Evolutionary conservation across 805 yeast genomes (phyloP).

Genomic region (Ogataea pini): DNA sequence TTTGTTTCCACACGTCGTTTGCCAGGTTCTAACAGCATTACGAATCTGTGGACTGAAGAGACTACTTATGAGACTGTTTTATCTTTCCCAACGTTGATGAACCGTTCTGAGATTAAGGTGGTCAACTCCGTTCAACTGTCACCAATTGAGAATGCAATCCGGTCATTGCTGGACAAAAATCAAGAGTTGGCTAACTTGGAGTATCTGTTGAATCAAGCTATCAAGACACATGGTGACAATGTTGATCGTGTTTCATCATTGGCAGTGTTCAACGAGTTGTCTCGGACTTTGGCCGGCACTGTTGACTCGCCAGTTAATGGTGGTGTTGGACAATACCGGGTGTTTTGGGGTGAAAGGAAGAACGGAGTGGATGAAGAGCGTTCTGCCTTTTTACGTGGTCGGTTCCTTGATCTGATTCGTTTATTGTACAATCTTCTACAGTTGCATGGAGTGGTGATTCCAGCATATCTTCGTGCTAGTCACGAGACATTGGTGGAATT

Average conservation of each 20-base stretch:
- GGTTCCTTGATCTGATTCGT: constrained; percentile 69
- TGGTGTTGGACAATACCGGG: constrained; percentile 81
- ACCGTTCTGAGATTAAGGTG: constrained; percentile 68
- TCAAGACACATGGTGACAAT: constrained; percentile 40
- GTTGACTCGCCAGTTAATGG: constrained; percentile 93
- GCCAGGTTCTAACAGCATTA: constrained; percentile 70
- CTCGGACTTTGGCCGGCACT: constrained; percentile 77
- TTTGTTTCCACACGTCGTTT: constrained; percentile 70
- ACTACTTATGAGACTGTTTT: constrained; percentile 71
- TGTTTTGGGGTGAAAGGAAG: constrained; percentile 51
- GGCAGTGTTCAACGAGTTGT: constrained; percentile 59
- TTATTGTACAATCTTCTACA: constrained; percentile 64
- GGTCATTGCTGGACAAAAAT: constrained; percentile 64
- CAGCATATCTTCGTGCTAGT: constrained; percentile 54
- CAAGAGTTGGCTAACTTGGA: constrained; percentile 73
- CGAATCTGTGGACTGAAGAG: constrained; percentile 88
- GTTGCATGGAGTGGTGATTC: constrained; percentile 67
- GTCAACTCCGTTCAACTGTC: constrained; percentile 57
- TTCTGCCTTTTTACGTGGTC: constrained; percentile 38
- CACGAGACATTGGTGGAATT: constrained; percentile 68
- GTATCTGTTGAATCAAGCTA: constrained; percentile 54
- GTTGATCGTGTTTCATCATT: constrained; percentile 26
- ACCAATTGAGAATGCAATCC: constrained; percentile 82
- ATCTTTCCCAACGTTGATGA: constrained; percentile 86
- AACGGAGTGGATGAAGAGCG: constrained; percentile 25